Evolutionary conservation across 257 asterid species (phyloP).

Genomic region (Solanum paucissectum): DNA sequence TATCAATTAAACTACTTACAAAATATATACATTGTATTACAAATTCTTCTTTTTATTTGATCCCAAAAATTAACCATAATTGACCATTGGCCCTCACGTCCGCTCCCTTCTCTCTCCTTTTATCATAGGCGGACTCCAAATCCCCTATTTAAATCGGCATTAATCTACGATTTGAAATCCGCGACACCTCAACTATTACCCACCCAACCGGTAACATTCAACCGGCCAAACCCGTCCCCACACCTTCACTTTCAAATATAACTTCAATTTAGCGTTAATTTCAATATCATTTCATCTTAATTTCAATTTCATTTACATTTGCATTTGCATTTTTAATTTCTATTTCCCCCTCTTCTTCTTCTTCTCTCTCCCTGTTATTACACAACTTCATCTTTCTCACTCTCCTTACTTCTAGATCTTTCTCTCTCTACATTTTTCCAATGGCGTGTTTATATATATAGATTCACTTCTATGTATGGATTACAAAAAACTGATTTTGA

Average conservation of each 20-base stretch:
- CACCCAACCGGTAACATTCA: slow-evolving; percentile 1
- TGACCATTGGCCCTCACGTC: slow-evolving; percentile 5
- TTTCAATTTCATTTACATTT: slow-evolving; percentile 13
- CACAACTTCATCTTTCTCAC: slow-evolving; percentile 9
- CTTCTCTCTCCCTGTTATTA: not conserved
- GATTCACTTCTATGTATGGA: not conserved
- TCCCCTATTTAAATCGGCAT: not conserved
- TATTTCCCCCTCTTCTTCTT: slow-evolving; percentile 8
- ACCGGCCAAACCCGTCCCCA: slow-evolving; percentile 9
- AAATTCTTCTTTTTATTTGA: not conserved
- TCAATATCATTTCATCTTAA: slow-evolving; percentile 22
- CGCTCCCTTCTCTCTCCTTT: not conserved
- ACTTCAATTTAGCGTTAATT: slow-evolving; percentile 36
- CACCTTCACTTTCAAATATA: not conserved
- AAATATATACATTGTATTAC: no score
- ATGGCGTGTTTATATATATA: not conserved
- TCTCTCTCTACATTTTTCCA: slow-evolving; percentile 29
- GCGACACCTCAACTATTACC: not conserved
- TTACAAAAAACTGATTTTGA: not conserved
- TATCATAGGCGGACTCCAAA: slow-evolving; percentile 28
- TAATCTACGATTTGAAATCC: slow-evolving; percentile 6
- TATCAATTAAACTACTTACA: no score
- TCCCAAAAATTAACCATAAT: not conserved
- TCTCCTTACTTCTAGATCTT: slow-evolving; percentile 11
- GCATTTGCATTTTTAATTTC: slow-evolving; percentile 16